Percentiles rank a stretch among this genome's conserved stretches.
Conservation (phyloP, 2,329 filamentous ascomycete species). For the Berkeleyomyces rouxiae region DNA sequence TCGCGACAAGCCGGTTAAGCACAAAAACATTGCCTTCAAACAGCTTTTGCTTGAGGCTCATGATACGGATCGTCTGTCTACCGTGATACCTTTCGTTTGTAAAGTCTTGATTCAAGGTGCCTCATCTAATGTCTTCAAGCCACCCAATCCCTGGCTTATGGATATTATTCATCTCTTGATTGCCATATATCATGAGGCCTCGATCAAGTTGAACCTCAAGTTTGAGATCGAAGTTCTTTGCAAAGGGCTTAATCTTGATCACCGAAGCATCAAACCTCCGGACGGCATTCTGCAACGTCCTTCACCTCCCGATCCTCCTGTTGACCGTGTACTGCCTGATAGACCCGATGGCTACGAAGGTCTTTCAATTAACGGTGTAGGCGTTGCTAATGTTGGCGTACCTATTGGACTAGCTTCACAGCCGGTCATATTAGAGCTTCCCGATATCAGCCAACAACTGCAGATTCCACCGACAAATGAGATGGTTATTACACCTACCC, state of each 20-base stretch:
- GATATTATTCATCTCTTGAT: slow-evolving; percentile 83
- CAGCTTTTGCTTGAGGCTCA: slow-evolving; percentile 86
- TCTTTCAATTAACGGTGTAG: slow-evolving; percentile 56
- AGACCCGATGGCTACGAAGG: slow-evolving; percentile 69
- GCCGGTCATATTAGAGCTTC: slow-evolving; percentile 61
- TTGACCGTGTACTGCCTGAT: slow-evolving; percentile 50
- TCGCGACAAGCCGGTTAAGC: slow-evolving; percentile 85
- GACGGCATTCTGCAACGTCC: slow-evolving; percentile 68
- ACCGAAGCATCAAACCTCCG: slow-evolving; percentile 79
- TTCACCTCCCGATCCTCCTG: slow-evolving; percentile 19
- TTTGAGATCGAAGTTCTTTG: slow-evolving; percentile 98
- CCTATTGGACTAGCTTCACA: slow-evolving; percentile 61
- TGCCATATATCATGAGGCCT: slow-evolving; percentile 83
- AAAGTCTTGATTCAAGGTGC: slow-evolving; percentile 79
- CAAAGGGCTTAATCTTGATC: slow-evolving; percentile 79
- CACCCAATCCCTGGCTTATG: slow-evolving; percentile 95
- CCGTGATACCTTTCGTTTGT: slow-evolving; percentile 95
- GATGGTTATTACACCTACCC: slow-evolving; percentile 54
- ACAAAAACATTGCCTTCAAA: slow-evolving; percentile 94
- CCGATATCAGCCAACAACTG: slow-evolving; percentile 65
- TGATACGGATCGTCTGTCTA: slow-evolving; percentile 75
- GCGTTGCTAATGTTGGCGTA: slow-evolving; percentile 36
- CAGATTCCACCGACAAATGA: slow-evolving; percentile 68
- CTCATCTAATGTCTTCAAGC: slow-evolving; percentile 74
- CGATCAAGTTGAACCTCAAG: slow-evolving; percentile 90